phyloP scores from a whole-genome alignment of 1,139 yeast species.

The Hemisphaericaspora lyxosophila region DNA sequence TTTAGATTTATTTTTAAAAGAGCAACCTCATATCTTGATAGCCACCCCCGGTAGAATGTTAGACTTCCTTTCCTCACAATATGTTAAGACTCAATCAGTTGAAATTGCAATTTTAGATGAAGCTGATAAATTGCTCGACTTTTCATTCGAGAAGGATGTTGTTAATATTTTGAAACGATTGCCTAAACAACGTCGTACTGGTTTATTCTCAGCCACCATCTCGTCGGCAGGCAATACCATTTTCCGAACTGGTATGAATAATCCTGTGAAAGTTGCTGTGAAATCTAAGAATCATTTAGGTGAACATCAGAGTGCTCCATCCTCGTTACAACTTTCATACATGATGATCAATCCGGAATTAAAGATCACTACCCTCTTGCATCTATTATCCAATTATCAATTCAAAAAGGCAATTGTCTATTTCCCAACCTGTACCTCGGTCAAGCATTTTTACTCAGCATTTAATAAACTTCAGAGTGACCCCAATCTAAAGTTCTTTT shows the following conservation, averaged over 20 bases:
- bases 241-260: slow-evolving; percentile 79
- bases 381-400: slow-evolving; percentile 51
- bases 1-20: slow-evolving; percentile 51
- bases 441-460: slow-evolving; percentile 68
- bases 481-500: slow-evolving; percentile 44
- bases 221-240: slow-evolving; percentile 72
- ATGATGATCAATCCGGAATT: slow-evolving; percentile 57
- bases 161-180: slow-evolving; percentile 62
- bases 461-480: slow-evolving; percentile 29
- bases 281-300: slow-evolving; percentile 38
- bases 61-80: slow-evolving; percentile 60
- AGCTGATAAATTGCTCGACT: slow-evolving; percentile 84
- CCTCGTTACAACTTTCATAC: slow-evolving; percentile 63
- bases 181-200: slow-evolving; percentile 92
- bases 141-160: slow-evolving; percentile 72
- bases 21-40: slow-evolving; percentile 70
- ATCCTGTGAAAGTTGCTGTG: slow-evolving; percentile 84
- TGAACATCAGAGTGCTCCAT: slow-evolving; percentile 46
- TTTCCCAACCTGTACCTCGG: slow-evolving; percentile 86
- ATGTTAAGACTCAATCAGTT: slow-evolving; percentile 56
- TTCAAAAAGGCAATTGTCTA: slow-evolving; percentile 82
- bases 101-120: slow-evolving; percentile 86
- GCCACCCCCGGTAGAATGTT: slow-evolving; percentile 92
- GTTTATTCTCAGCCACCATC: slow-evolving; percentile 88
- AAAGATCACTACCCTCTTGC: slow-evolving; percentile 60